Evolutionary conservation across 2,329 filamentous ascomycete genomes (phyloP).

Genomic region (Lasiodiplodia theobromae): DNA sequence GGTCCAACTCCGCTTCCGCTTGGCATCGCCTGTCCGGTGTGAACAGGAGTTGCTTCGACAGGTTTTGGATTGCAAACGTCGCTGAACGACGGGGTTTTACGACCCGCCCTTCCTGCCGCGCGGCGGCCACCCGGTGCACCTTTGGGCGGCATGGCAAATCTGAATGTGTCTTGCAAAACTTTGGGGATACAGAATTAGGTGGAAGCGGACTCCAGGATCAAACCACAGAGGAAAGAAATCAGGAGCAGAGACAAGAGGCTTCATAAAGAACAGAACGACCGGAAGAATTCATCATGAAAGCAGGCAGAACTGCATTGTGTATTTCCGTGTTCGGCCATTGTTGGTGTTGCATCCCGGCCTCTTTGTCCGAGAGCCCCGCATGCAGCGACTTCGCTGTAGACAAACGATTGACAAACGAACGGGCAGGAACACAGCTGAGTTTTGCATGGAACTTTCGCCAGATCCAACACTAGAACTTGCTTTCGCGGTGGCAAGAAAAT

Average conservation of each 20-base stretch:
- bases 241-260: neutral
- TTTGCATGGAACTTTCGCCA: neutral
- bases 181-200: neutral
- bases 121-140: neutral
- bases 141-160: neutral
- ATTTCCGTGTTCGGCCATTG: constrained; percentile 11
- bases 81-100: no score
- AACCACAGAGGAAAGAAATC: neutral
- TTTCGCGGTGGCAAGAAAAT: no score
- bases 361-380: constrained; percentile 13
- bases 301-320: neutral
- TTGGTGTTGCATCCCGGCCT: neutral
- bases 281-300: neutral
- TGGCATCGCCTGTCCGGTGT: no score
- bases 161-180: no score
- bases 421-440: neutral
- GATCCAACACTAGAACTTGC: neutral
- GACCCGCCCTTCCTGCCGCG: no score
- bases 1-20: no score
- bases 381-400: constrained; percentile 9
- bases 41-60: no score
- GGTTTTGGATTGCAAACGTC: no score
- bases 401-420: neutral
- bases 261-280: constrained; percentile 3
- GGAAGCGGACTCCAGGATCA: neutral